phyloP scores from a whole-genome alignment of 345 rosid genomes.

The Anastatica hierochuntica region DNA sequence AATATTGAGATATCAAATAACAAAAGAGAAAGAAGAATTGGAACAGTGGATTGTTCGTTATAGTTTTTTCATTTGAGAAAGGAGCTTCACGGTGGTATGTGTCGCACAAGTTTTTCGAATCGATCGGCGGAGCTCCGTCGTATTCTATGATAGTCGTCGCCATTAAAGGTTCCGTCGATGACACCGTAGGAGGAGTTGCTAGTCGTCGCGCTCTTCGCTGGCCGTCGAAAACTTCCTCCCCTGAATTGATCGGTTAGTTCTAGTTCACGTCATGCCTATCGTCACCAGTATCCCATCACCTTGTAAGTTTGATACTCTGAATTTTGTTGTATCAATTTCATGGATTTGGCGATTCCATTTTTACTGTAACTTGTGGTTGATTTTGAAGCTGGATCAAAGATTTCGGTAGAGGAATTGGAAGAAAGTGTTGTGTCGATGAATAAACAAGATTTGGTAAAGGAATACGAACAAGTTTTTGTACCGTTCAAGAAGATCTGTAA shows the following conservation, averaged over 20 bases:
- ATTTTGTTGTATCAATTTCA: not conserved
- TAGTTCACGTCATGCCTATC: conserved; percentile 68
- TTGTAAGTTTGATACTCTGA: conserved; percentile 29
- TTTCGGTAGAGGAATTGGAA: conserved; percentile 51
- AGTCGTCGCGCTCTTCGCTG: conserved; percentile 76
- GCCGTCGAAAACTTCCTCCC: conserved; percentile 47
- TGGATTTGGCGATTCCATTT: not conserved
- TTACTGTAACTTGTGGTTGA: not conserved
- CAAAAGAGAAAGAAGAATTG: too few species aligned
- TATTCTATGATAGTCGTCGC: conserved; percentile 44
- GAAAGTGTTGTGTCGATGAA: conserved; percentile 56
- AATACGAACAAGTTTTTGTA: conserved; percentile 36
- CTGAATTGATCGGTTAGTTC: conserved; percentile 40
- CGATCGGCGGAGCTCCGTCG: conserved; percentile 12
- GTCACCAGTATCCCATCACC: conserved; percentile 63
- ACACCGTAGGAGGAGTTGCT: conserved; percentile 40
- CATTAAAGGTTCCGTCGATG: conserved; percentile 44
- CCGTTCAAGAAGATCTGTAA: conserved; percentile 51
- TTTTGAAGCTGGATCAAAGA: conserved; percentile 45
- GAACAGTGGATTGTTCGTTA: too few species aligned
- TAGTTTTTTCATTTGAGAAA: too few species aligned
- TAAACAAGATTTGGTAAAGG: conserved; percentile 43
- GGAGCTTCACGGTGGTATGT: conserved; percentile 17
- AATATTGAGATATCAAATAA: too few species aligned
- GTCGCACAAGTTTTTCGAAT: conserved; percentile 16